Conservation (phyloP, 306 rosid genomes). For the Sechiopsis laciniata region DNA sequence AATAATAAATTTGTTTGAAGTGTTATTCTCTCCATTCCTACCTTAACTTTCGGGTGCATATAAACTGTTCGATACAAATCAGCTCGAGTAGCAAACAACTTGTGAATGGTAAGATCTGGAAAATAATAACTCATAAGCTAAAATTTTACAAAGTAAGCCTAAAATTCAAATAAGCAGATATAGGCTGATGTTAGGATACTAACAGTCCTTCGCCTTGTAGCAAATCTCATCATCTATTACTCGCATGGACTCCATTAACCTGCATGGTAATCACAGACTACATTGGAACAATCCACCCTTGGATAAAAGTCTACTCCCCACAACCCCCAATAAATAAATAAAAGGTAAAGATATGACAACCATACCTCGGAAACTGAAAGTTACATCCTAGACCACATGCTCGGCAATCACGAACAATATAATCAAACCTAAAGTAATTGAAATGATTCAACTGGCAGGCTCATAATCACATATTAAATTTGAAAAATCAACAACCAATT, state of each 20-base stretch:
- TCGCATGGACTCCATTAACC: conserved; percentile 85
- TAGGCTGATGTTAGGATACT: conserved; percentile 29
- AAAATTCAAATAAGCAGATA: conserved; percentile 18
- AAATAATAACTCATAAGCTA: conserved; percentile 29
- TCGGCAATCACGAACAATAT: conserved; percentile 79
- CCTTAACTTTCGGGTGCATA: conserved; percentile 91
- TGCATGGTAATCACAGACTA: conserved; percentile 32
- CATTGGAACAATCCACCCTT: conserved; percentile 19
- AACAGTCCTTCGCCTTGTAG: conserved; percentile 77
- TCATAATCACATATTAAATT: neutral
- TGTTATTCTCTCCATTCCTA: conserved; percentile 24
- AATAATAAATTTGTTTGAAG: conserved; percentile 14
- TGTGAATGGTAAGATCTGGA: conserved; percentile 81
- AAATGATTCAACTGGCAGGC: conserved; percentile 16
- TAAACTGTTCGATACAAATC: conserved; percentile 89
- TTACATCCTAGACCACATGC: conserved; percentile 90
- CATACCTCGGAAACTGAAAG: conserved; percentile 76
- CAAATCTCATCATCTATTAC: conserved; percentile 88
- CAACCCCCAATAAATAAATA: neutral
- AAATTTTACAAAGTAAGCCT: conserved; percentile 23
- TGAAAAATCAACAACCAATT: conserved; percentile 26
- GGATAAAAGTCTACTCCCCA: neutral
- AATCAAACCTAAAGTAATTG: conserved; percentile 64
- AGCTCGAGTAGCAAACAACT: conserved; percentile 84
- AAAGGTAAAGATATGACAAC: neutral